Conservation (phyloP, 2,329 filamentous ascomycete species). For the Aspergillus intermedius region DNA sequence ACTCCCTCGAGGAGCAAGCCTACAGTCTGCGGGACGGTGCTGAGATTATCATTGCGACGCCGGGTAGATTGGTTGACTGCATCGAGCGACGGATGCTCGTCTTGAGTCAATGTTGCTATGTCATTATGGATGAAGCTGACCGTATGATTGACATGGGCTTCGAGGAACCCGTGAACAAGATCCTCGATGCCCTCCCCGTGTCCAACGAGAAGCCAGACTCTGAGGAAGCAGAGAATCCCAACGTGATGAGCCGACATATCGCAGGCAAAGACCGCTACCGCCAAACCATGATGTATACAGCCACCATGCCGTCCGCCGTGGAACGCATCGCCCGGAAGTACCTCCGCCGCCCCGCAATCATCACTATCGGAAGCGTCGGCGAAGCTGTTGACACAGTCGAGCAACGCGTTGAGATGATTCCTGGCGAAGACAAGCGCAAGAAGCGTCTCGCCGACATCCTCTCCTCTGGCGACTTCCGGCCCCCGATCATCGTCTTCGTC, state of each 20-base stretch:
- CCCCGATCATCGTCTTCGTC: constrained; percentile 98
- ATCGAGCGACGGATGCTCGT: constrained; percentile 90
- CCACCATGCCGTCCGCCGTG: constrained; percentile 88
- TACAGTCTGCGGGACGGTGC: constrained; percentile 86
- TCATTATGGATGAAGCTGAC: constrained; percentile 99
- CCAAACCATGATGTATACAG: constrained; percentile 99
- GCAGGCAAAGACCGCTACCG: constrained; percentile 73
- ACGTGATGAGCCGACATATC: constrained; percentile 75
- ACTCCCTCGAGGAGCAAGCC: constrained; percentile 87
- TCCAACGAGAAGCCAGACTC: constrained; percentile 91
- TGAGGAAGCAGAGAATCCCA: constrained; percentile 79
- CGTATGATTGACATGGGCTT: constrained; percentile 99
- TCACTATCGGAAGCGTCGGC: constrained; percentile 88
- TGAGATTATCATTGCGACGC: constrained; percentile 97
- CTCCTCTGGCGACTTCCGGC: constrained; percentile 66
- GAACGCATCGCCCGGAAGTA: constrained; percentile 98
- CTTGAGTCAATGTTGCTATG: constrained; percentile 91
- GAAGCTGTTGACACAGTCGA: constrained; percentile 98
- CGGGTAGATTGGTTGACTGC: constrained; percentile 92
- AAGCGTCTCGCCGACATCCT: constrained; percentile 91
- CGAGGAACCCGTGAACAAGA: constrained; percentile 95
- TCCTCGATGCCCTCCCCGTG: constrained; percentile 87
- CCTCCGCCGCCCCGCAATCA: constrained; percentile 82
- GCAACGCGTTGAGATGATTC: constrained; percentile 86
- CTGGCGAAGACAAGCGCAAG: constrained; percentile 92